These are phyloP conservation scores for Botryosphaeria dothidea DNA, from an alignment of 2,329 filamentous ascomycete genomes.

Conservation along the genomic window DNA sequence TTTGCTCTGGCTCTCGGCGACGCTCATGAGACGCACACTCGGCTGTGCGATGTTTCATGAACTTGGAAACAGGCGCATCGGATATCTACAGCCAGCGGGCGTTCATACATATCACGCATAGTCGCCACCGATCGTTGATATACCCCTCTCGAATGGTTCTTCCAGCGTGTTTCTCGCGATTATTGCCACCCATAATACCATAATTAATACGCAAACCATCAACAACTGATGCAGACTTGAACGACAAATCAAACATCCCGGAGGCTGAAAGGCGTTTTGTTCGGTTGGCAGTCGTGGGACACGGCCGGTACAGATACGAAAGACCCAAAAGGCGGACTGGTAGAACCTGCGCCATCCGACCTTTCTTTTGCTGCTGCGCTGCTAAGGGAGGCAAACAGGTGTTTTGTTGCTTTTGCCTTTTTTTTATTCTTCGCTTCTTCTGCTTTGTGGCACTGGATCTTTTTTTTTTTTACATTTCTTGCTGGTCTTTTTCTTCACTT, in stretches of 20 bases:
- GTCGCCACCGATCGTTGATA: conserved; percentile 17
- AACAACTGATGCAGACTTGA: conserved; percentile 15
- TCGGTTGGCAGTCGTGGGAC: conserved; percentile 18
- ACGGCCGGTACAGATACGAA: conserved; percentile 21
- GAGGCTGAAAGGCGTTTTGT: conserved; percentile 20
- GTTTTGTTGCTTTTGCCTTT: conserved; percentile 5
- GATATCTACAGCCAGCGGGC: neutral
- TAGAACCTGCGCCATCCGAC: conserved; percentile 20
- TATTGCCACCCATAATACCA: conserved; percentile 13
- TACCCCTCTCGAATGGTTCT: conserved; percentile 17
- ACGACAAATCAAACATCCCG: conserved; percentile 17
- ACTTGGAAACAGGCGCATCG: conserved; percentile 13
- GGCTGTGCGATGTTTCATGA: neutral
- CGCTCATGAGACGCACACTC: neutral
- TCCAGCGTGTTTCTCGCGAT: conserved; percentile 18
- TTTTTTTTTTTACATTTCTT: conserved; percentile 1
- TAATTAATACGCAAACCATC: conserved; percentile 15
- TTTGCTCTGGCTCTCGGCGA: conserved; percentile 11
- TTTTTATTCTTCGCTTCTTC: conserved; percentile 6
- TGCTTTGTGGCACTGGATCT: conserved; percentile 7
- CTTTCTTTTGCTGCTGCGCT: conserved; percentile 19
- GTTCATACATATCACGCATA: conserved; percentile 15
- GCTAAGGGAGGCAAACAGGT: conserved; percentile 14
- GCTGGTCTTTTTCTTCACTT: conserved; percentile 11
- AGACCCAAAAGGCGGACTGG: conserved; percentile 20